These are phyloP conservation scores for Mycena kentingensis DNA, from an alignment of 768 basidiomycete species.

Conservation along the genomic window DNA sequence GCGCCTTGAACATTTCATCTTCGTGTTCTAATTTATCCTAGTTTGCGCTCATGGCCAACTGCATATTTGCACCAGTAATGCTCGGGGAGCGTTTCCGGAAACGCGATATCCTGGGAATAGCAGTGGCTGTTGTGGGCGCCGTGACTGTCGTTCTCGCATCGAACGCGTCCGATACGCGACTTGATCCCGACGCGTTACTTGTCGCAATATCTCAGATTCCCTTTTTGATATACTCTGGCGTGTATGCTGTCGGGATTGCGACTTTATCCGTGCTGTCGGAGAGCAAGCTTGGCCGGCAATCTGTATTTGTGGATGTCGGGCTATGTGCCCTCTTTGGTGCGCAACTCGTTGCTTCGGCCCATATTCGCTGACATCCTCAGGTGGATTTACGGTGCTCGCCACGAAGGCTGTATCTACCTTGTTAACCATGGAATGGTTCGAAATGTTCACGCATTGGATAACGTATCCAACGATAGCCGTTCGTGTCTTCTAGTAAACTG, in stretches of 20 bases:
- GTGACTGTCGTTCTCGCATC: constrained; percentile 89
- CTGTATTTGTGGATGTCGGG: constrained; percentile 85
- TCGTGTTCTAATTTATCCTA: constrained; percentile 30
- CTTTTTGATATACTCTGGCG: constrained; percentile 74
- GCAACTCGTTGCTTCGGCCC: constrained; percentile 13
- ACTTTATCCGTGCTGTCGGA: constrained; percentile 70
- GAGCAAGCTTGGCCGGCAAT: constrained; percentile 57
- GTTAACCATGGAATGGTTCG: constrained; percentile 74
- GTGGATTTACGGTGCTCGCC: constrained; percentile 92
- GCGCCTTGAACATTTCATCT: constrained; percentile 32
- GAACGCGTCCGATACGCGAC: constrained; percentile 66
- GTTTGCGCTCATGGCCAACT: constrained; percentile 95
- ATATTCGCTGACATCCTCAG: constrained; percentile 36
- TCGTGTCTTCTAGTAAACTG: constrained; percentile 26
- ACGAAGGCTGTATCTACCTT: constrained; percentile 92
- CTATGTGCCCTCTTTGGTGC: constrained; percentile 83
- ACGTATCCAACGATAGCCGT: constrained; percentile 81
- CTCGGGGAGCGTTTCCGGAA: constrained; percentile 81
- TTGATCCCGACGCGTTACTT: constrained; percentile 69
- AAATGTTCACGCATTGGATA: constrained; percentile 78
- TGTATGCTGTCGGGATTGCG: constrained; percentile 59
- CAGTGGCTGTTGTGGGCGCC: constrained; percentile 83
- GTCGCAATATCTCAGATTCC: constrained; percentile 66
- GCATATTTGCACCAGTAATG: constrained; percentile 87
- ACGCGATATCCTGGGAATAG: constrained; percentile 79